Percentiles rank a stretch among this genome's conserved stretches.
phyloP scores from a whole-genome alignment of 768 basidiomycete genomes.

The Suillus cothurnatus region DNA sequence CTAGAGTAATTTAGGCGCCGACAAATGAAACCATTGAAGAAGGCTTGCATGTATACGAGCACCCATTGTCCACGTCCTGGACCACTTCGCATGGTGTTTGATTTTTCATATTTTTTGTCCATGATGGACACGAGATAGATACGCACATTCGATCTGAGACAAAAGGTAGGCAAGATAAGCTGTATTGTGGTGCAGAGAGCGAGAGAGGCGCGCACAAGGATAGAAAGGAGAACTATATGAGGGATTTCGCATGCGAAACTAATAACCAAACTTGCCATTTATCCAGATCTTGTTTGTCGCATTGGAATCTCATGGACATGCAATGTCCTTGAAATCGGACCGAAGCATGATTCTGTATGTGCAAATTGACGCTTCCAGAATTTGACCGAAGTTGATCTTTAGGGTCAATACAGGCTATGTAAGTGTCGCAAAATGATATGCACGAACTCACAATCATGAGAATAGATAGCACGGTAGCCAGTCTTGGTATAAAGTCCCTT shows the following conservation, averaged over 20 bases:
- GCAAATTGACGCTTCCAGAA: neutral
- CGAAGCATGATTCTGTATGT: neutral
- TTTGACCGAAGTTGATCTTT: neutral
- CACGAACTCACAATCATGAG: neutral
- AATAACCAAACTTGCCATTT: neutral
- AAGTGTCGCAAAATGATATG: neutral
- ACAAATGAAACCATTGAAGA: neutral
- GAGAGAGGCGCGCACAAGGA: neutral
- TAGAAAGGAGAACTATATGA: neutral
- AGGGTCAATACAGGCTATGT: neutral
- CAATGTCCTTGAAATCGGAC: neutral
- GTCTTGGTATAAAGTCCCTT: neutral
- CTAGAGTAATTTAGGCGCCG: neutral
- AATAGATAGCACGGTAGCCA: neutral
- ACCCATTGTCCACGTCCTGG: conserved; percentile 23
- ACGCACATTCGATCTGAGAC: neutral
- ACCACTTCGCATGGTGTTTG: conserved; percentile 21
- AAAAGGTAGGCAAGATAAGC: neutral
- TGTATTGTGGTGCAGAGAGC: neutral
- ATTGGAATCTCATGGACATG: neutral
- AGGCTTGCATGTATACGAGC: conserved; percentile 20
- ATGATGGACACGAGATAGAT: conserved; percentile 11
- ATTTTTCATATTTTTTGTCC: conserved; percentile 14
- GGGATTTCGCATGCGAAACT: neutral
- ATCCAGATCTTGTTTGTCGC: neutral